These are phyloP conservation scores for Phytophthora podocarpi DNA, from an alignment of 352 stramenopile genomes.

Conservation along the genomic window DNA sequence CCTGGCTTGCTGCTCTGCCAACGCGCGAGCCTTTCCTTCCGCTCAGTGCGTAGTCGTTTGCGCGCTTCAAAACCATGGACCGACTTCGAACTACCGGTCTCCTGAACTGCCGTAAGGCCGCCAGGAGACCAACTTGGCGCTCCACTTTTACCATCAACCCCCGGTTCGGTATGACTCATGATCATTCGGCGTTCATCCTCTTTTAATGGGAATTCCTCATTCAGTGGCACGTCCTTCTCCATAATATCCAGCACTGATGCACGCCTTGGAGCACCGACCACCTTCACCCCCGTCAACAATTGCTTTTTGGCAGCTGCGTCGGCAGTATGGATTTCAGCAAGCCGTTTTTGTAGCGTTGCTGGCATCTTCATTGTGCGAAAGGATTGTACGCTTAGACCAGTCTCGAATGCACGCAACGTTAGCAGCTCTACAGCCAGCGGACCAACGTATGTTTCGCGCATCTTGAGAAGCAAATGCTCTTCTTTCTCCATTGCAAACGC, in stretches of 20 bases:
- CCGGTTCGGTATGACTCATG: constrained; percentile 17
- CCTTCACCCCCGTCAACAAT: background rate
- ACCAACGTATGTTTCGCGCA: constrained; percentile 78
- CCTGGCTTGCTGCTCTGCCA: constrained; percentile 80
- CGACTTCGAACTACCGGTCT: constrained; percentile 18
- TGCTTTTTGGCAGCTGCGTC: constrained; percentile 26
- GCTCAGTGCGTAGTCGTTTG: constrained; percentile 74
- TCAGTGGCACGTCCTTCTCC: constrained; percentile 49
- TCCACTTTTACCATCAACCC: constrained; percentile 13
- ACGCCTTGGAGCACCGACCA: background rate
- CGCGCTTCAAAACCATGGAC: constrained; percentile 85
- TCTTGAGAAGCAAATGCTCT: constrained; percentile 85
- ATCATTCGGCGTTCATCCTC: constrained; percentile 67
- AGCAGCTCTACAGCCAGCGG: constrained; percentile 78
- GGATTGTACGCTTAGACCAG: constrained; percentile 65
- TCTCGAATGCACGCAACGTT: constrained; percentile 74
- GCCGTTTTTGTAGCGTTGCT: constrained; percentile 58
- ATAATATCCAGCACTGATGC: constrained; percentile 77
- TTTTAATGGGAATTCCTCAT: constrained; percentile 60
- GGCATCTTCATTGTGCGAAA: constrained; percentile 87
- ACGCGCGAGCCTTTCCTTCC: constrained; percentile 64
- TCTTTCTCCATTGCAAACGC: constrained; percentile 81
- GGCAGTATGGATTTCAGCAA: constrained; percentile 70
- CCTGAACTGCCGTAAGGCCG: background rate
- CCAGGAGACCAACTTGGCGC: constrained; percentile 9